A percentile compares a stretch with the other conserved stretches of the same genome.
Conservation (phyloP, 2,329 filamentous ascomycete species). For the Monilinia vaccinii-corymbosi region DNA sequence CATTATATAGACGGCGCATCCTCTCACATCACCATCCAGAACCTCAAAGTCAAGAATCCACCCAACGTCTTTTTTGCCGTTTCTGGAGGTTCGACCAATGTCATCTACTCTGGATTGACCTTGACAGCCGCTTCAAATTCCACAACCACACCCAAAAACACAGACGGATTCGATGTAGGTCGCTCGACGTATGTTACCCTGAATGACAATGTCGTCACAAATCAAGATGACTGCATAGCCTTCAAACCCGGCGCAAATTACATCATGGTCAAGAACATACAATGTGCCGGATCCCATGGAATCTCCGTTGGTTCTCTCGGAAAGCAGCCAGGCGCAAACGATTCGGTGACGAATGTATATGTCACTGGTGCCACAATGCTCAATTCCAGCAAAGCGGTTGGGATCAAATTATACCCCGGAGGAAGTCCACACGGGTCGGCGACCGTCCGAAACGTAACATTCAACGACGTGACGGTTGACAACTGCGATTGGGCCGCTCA, state of each 20-base stretch:
- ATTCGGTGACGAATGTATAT: conserved; percentile 36
- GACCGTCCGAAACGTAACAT: conserved; percentile 36
- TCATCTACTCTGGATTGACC: conserved; percentile 32
- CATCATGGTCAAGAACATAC: conserved; percentile 33
- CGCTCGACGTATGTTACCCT: conserved; percentile 39
- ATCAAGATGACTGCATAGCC: conserved; percentile 51
- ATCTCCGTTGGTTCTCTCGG: conserved; percentile 40
- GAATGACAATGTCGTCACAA: conserved; percentile 40
- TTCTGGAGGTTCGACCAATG: conserved; percentile 31
- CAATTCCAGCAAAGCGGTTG: conserved; percentile 35
- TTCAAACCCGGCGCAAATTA: conserved; percentile 45
- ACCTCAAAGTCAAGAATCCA: conserved; percentile 34
- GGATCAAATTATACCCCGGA: conserved; percentile 38
- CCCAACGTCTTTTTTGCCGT: conserved; percentile 38
- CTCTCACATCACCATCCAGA: conserved; percentile 31
- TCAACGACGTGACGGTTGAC: conserved; percentile 31
- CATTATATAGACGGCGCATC: conserved; percentile 34
- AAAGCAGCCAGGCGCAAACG: conserved; percentile 26
- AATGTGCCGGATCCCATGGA: conserved; percentile 39
- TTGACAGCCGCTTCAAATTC: conserved; percentile 34
- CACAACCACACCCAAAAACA: conserved; percentile 39
- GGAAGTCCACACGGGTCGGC: conserved; percentile 32
- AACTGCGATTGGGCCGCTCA: conserved; percentile 37
- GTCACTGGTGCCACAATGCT: conserved; percentile 35
- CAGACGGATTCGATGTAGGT: conserved; percentile 43